These are phyloP conservation scores for Fusarium mexicanum DNA, from an alignment of 2,329 filamentous ascomycete genomes.

Conservation along the genomic window DNA sequence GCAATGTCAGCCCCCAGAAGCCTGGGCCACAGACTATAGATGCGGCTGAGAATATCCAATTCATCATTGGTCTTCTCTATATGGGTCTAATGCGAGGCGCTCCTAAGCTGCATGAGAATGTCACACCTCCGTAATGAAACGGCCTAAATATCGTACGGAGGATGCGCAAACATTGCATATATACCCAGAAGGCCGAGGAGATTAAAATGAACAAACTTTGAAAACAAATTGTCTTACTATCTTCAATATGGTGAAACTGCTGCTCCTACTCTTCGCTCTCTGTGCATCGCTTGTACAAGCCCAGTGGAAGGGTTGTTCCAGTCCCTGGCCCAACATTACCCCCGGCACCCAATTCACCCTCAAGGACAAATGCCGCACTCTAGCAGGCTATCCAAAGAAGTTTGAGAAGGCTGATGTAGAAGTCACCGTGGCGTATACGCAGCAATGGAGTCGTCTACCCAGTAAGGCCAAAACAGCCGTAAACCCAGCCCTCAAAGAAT, in stretches of 20 bases:
- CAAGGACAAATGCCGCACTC: conserved; percentile 1
- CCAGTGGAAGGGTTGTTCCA: conserved; percentile 4
- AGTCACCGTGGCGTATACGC: conserved; percentile 16
- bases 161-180: background rate
- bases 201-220: no score
- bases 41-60: background rate
- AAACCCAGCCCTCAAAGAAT: conserved; percentile 7
- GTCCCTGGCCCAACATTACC: background rate
- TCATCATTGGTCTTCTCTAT: background rate
- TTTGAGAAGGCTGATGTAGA: background rate
- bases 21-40: background rate
- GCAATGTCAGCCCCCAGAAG: background rate
- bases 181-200: no score
- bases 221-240: no score
- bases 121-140: background rate
- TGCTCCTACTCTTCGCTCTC: background rate
- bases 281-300: background rate
- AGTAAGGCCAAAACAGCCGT: background rate
- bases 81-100: background rate
- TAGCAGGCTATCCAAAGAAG: conserved; percentile 10
- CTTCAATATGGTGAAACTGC: background rate
- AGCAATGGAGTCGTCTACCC: background rate
- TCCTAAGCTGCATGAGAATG: background rate
- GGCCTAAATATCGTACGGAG: background rate
- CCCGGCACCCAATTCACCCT: background rate